A percentile compares a stretch with the other conserved stretches of the same genome.
phyloP scores from a whole-genome alignment of 495 filamentous ascomycete species.

The Sabuloglossum arenarium region DNA sequence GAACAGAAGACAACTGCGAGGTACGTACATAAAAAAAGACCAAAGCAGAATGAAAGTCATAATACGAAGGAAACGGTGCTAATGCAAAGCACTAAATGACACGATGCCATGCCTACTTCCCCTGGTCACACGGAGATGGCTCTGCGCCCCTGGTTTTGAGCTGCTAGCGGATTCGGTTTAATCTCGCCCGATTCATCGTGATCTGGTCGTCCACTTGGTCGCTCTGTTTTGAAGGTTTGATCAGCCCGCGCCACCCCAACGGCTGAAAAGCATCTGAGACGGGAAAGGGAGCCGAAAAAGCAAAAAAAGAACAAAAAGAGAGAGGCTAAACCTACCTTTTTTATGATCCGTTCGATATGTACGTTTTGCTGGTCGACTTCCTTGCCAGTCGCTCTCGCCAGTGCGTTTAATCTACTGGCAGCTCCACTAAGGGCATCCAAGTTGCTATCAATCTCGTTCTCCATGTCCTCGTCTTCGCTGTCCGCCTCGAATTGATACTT shows the following conservation, averaged over 20 bases:
- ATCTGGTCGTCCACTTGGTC: slow-evolving; percentile 53
- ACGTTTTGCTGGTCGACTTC: slow-evolving; percentile 60
- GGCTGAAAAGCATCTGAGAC: too few relatives aligned
- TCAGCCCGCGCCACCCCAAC: slow-evolving; percentile 4
- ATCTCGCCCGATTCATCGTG: slow-evolving; percentile 40
- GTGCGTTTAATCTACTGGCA: slow-evolving; percentile 38
- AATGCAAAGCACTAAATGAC: too few relatives aligned
- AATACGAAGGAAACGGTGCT: too few relatives aligned
- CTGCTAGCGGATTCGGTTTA: slow-evolving; percentile 40
- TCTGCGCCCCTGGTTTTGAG: not conserved
- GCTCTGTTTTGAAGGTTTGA: slow-evolving; percentile 26
- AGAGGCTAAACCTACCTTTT: slow-evolving; percentile 31
- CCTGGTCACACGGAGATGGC: not conserved
- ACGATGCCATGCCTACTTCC: too few relatives aligned
- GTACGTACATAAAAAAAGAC: too few relatives aligned
- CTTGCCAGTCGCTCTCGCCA: slow-evolving; percentile 46
- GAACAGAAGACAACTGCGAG: too few relatives aligned
- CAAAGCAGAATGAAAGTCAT: too few relatives aligned
- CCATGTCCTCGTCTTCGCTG: slow-evolving; percentile 55
- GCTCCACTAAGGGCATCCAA: slow-evolving; percentile 36
- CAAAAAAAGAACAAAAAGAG: not conserved
- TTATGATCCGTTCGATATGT: slow-evolving; percentile 48
- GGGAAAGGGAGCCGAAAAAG: not conserved
- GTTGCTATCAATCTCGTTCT: slow-evolving; percentile 48
- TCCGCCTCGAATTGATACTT: slow-evolving; percentile 70